Base-by-base conservation (phyloP, 2,329 filamentous ascomycete species). In the Apiospora malaysiana region DNA sequence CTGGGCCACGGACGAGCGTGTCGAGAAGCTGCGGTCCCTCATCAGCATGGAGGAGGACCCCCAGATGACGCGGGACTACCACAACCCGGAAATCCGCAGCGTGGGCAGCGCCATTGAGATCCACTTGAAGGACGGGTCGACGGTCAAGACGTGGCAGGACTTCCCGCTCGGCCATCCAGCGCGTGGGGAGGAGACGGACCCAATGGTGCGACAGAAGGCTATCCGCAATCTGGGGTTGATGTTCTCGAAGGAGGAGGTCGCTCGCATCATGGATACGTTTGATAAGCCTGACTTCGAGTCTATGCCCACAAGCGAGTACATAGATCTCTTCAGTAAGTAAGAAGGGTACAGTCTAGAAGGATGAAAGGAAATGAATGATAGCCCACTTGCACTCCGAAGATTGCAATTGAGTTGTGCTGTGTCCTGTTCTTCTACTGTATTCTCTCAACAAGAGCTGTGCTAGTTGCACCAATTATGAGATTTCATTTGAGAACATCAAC, bases 41-140 rank as follows among this genome's bases (percentile, higher is more conserved):
- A 74, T 75, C n/a, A 70, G 65, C 8, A 72, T 75, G 70, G 70
- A 70, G 14, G 71, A 73, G 68, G 74, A 75, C 23, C 51, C 42
- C 14, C 68, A 75, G 32, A 68, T 74, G 8, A 75, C 74, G 9
- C 32, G 23, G 42, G 72, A 75, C 47, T 74, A 75, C 25, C 71
- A 73, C 37, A 72, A 74, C 27, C 72, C 70, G 1, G 72, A 73
- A 0, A 72, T 37, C 14, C 49, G 49, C 25, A 56, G 49, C 8
- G 49, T 18, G 25, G 73, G 66, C 5, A 71, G 70, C 42, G 66
- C 71, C 2, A 71, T 75, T 18, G 70, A 71, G 8, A 68, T 75
- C 23, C 51, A 18, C 5, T 46, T 75, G 32, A 72, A 73, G 14
- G 70, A 73, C 21, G 74, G 73, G 1, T 18, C 49, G 1, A 18